Evolutionary conservation across 2,329 filamentous ascomycete genomes (phyloP).

Genomic region (Trichoderma sp.): DNA sequence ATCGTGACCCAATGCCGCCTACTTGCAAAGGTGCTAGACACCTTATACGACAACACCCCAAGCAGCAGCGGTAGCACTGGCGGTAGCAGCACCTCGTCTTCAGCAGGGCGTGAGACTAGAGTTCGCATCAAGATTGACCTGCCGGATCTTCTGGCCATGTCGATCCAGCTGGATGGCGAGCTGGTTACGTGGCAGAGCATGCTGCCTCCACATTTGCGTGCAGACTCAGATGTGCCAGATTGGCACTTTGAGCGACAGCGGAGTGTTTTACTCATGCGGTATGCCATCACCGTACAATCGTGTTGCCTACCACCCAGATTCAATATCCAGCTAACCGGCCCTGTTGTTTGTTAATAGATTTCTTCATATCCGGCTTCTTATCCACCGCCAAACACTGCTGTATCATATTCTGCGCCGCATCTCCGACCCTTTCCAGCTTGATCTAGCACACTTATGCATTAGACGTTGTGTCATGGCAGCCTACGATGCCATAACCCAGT

Average conservation of each 20-base stretch:
- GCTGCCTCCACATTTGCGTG: constrained; percentile 1
- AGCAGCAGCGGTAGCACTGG: not conserved
- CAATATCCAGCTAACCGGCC: not conserved
- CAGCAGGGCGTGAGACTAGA: not conserved
- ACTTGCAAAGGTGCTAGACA: constrained; percentile 8
- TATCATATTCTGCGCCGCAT: constrained; percentile 12
- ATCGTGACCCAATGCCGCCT: constrained; percentile 13
- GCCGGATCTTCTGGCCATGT: constrained; percentile 13
- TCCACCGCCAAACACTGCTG: constrained; percentile 11
- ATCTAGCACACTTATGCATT: constrained; percentile 4
- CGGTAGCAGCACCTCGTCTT: not conserved
- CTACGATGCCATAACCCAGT: constrained; percentile 3
- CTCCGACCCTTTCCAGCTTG: not conserved
- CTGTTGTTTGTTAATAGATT: not conserved
- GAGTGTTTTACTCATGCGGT: constrained; percentile 11
- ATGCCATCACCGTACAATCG: not conserved
- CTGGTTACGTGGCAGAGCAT: not conserved
- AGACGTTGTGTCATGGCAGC: constrained; percentile 8
- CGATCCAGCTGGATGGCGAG: constrained; percentile 3
- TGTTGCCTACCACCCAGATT: not conserved
- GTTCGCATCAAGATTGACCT: constrained; percentile 7
- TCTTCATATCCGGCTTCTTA: constrained; percentile 13
- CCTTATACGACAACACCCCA: constrained; percentile 11
- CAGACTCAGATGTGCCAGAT: not conserved
- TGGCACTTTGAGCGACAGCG: constrained; percentile 15